Evolutionary conservation across 2,329 filamentous ascomycete genomes (phyloP).

Genomic region (Aspergillus costaricaensis): DNA sequence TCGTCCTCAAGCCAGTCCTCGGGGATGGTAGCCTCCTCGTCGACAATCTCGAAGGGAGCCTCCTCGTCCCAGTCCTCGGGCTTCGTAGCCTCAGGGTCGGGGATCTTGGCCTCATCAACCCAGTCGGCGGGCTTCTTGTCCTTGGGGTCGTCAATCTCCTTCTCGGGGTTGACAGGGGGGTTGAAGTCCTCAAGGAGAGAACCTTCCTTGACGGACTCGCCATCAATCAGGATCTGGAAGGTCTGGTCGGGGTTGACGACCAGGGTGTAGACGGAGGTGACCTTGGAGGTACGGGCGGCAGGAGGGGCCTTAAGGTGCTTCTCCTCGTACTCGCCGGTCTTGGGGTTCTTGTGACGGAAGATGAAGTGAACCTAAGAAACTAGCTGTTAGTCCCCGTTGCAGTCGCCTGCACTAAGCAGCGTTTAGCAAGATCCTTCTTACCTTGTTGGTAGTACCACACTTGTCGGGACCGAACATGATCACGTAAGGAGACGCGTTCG

Average conservation of each 20-base stretch:
- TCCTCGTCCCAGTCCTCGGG: slow-evolving; percentile 99
- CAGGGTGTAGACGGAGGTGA: slow-evolving; percentile 91
- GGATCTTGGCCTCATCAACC: slow-evolving; percentile 90
- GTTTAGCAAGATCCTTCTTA: slow-evolving; percentile 43
- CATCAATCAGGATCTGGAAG: slow-evolving; percentile 88
- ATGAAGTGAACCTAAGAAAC: slow-evolving; percentile 73
- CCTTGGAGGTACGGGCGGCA: slow-evolving; percentile 84
- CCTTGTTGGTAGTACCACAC: slow-evolving; percentile 99
- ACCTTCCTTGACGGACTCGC: slow-evolving; percentile 82
- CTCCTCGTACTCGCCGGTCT: slow-evolving; percentile 99
- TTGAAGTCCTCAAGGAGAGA: slow-evolving; percentile 91
- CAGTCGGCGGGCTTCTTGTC: slow-evolving; percentile 94
- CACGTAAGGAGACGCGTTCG: slow-evolving; percentile 94
- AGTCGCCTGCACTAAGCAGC: neutral
- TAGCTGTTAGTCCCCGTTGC: slow-evolving; percentile 18
- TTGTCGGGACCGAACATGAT: slow-evolving; percentile 99
- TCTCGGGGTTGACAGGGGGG: slow-evolving; percentile 87
- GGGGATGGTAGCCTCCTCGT: slow-evolving; percentile 86
- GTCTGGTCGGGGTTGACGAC: slow-evolving; percentile 97
- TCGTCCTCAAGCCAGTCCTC: slow-evolving; percentile 96
- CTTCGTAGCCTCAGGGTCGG: slow-evolving; percentile 92
- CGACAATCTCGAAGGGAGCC: slow-evolving; percentile 91
- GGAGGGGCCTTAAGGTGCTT: slow-evolving; percentile 91
- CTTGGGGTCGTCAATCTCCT: slow-evolving; percentile 92
- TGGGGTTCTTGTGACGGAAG: slow-evolving; percentile 99